Percentiles rank a stretch among this genome's conserved stretches.
phyloP scores from a whole-genome alignment of 139 green algal species.

The Medakamo hakoo region DNA sequence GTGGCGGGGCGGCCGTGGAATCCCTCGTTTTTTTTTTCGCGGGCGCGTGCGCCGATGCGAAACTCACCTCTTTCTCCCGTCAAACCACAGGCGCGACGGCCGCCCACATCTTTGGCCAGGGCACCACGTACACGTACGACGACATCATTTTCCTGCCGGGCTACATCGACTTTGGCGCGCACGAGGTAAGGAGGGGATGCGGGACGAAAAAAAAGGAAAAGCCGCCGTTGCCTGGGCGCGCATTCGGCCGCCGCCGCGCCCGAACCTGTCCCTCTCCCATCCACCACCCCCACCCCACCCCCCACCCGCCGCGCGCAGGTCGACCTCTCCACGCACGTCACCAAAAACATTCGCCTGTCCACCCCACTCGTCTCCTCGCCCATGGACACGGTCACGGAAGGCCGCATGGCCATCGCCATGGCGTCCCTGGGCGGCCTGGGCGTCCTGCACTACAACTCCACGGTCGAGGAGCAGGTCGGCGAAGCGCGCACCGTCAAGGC shows the following conservation, averaged over 20 bases:
- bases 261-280: not conserved
- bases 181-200: conserved; percentile 51
- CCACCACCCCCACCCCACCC: not conserved
- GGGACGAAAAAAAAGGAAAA: not conserved
- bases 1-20: not conserved
- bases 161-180: conserved; percentile 86
- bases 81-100: conserved; percentile 53
- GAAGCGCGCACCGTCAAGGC: conserved; percentile 56
- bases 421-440: conserved; percentile 82
- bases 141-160: conserved; percentile 97
- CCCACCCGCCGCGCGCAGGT: conserved; percentile 39
- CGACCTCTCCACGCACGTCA: conserved; percentile 62
- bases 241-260: not conserved
- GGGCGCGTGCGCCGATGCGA: not conserved
- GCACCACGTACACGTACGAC: conserved; percentile 93
- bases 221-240: not conserved
- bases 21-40: not conserved
- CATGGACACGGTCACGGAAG: conserved; percentile 98
- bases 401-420: conserved; percentile 92
- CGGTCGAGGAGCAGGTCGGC: conserved; percentile 70
- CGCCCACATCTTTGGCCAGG: conserved; percentile 58
- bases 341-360: conserved; percentile 65
- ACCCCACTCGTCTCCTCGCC: conserved; percentile 81
- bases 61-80: no score
- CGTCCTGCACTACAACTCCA: conserved; percentile 98